Percentiles rank a stretch among this genome's conserved stretches.
Evolutionary conservation across 148 eudicot genomes (phyloP).

Genomic region (Rhododendron mucronatum): DNA sequence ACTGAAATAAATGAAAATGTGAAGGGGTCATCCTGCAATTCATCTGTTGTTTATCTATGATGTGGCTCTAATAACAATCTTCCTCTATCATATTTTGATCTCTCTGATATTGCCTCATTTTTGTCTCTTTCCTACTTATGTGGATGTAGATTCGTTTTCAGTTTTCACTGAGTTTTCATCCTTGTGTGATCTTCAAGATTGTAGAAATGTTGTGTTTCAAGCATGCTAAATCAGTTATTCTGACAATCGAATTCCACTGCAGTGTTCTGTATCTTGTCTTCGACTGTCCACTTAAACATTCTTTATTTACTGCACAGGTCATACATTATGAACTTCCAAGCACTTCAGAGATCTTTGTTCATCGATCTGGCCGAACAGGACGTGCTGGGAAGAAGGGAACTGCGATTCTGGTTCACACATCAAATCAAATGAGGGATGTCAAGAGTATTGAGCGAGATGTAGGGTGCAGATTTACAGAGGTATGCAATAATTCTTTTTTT

Average conservation of each 20-base stretch:
- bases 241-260: not conserved
- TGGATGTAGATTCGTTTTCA: not conserved
- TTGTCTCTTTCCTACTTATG: not conserved
- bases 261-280: not conserved
- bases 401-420: conserved; percentile 66
- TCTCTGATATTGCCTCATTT: not conserved
- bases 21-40: not conserved
- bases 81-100: not conserved
- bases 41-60: not conserved
- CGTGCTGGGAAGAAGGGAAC: conserved; percentile 99
- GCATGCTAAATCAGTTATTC: not conserved
- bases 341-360: conserved; percentile 86
- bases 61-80: too few relatives aligned
- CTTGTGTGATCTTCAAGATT: not conserved
- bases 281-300: not conserved
- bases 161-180: not conserved
- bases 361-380: conserved; percentile 96
- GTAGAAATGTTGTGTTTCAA: not conserved
- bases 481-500: conserved; percentile 6
- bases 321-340: conserved; percentile 89
- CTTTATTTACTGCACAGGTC: conserved; percentile 36
- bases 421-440: conserved; percentile 52
- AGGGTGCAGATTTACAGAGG: conserved; percentile 74
- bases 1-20: not conserved
- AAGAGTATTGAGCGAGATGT: conserved; percentile 73